These are phyloP conservation scores for Chrysoporthe puriensis DNA, from an alignment of 2,329 filamentous ascomycete species.

Conservation along the genomic window DNA sequence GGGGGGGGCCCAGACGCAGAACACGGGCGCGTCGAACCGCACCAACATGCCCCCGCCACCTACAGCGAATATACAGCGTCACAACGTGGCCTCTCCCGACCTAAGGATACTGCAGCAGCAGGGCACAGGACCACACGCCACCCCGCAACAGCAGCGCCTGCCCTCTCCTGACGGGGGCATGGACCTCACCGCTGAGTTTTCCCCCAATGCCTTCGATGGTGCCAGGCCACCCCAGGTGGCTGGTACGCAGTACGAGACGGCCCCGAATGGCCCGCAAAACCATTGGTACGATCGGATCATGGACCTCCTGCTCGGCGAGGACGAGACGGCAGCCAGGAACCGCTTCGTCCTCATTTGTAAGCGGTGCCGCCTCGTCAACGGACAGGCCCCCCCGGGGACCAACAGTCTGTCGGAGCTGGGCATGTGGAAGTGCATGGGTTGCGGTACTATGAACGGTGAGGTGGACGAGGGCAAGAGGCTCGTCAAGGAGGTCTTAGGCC, in stretches of 20 bases:
- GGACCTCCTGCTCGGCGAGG: constrained; percentile 90
- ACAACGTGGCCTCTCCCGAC: constrained; percentile 33
- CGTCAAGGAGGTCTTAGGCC: constrained; percentile 63
- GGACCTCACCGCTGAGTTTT: constrained; percentile 66
- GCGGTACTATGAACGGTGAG: constrained; percentile 79
- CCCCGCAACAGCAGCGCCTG: constrained; percentile 27
- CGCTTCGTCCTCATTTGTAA: constrained; percentile 84
- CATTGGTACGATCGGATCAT: constrained; percentile 96
- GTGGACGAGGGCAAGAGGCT: constrained; percentile 77
- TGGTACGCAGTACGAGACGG: constrained; percentile 35
- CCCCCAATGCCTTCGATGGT: constrained; percentile 68
- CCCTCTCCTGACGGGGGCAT: constrained; percentile 35
- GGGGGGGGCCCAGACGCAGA: constrained; percentile 24
- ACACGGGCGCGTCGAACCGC: constrained; percentile 39
- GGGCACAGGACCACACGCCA: constrained; percentile 22
- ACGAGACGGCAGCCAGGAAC: constrained; percentile 91
- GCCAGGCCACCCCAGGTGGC: constrained; percentile 30
- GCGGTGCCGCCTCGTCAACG: constrained; percentile 86
- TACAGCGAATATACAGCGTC: constrained; percentile 64
- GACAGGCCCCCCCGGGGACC: constrained; percentile 88
- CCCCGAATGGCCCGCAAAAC: constrained; percentile 43
- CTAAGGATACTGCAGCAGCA: constrained; percentile 33
- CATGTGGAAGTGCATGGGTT: constrained; percentile 86
- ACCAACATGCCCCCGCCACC: constrained; percentile 60
- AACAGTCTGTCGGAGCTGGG: constrained; percentile 79